Percentiles rank a stretch among this genome's conserved stretches.
These are phyloP conservation scores for Naganishia randhawae DNA, from an alignment of 768 basidiomycete species.

Conservation along the genomic window DNA sequence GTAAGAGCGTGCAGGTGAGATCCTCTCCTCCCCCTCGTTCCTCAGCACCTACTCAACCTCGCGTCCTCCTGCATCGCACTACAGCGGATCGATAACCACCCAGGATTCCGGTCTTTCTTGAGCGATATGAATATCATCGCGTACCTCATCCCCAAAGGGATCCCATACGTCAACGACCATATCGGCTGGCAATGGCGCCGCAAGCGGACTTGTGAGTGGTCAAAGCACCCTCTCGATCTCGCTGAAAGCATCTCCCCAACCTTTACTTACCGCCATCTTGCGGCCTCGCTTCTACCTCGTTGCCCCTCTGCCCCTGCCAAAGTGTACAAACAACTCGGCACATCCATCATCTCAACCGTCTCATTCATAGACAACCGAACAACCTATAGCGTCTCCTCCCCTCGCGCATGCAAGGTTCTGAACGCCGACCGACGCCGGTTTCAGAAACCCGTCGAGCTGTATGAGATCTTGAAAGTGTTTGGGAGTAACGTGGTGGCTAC, in stretches of 20 bases:
- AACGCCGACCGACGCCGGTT: conserved; percentile 23
- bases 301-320: too few relatives aligned
- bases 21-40: not conserved
- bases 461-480: conserved; percentile 25
- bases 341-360: conserved; percentile 17
- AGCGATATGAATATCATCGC: conserved; percentile 20
- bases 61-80: too few relatives aligned
- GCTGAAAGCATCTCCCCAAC: not conserved
- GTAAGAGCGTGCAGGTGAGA: not conserved
- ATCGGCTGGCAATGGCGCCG: conserved; percentile 17
- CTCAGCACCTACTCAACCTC: not conserved
- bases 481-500: conserved; percentile 28
- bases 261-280: too few relatives aligned
- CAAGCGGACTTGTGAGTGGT: conserved; percentile 14
- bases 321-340: conserved; percentile 1
- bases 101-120: conserved; percentile 26
- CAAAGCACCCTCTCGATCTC: not conserved
- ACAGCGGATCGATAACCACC: conserved; percentile 20
- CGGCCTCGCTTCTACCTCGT: too few relatives aligned
- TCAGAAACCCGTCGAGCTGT: conserved; percentile 28
- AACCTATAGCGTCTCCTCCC: conserved; percentile 14
- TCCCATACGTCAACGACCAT: conserved; percentile 22
- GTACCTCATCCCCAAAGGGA: conserved; percentile 16
- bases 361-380: conserved; percentile 20
- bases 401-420: conserved; percentile 23